Percentiles rank a stretch among this genome's conserved stretches.
phyloP scores from a whole-genome alignment of 176 grass and related monocot species.

The Zizania latifolia region DNA sequence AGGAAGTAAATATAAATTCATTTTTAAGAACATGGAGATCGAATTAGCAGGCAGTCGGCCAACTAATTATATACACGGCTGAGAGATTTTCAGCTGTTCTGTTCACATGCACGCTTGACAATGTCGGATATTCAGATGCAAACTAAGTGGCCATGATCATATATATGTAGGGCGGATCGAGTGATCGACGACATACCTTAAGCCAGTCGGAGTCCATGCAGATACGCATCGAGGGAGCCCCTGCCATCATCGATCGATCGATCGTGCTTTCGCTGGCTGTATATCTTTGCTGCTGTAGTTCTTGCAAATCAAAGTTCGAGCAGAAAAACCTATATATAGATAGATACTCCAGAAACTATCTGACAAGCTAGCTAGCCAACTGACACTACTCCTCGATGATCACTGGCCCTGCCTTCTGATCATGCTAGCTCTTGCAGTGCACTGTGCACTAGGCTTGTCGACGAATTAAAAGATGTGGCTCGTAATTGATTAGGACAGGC shows the following conservation, averaged over 20 bases:
- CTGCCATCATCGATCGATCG: conserved; percentile 43
- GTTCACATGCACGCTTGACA: no score
- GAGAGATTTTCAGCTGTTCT: no score
- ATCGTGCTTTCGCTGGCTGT: not conserved
- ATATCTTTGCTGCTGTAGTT: no score
- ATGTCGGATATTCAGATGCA: no score
- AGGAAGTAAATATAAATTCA: not conserved
- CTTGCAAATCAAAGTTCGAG: not conserved
- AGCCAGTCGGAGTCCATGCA: conserved; percentile 90
- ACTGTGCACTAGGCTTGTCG: not conserved
- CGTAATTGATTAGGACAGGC: not conserved
- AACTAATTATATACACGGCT: no score
- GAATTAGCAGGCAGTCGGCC: no score
- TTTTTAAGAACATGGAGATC: not conserved
- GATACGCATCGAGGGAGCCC: conserved; percentile 63
- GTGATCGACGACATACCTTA: no score
- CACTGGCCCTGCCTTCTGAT: no score
- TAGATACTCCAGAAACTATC: not conserved
- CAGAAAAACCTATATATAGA: no score
- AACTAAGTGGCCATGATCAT: no score
- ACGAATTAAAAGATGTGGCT: not conserved
- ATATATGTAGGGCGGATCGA: no score
- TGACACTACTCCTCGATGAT: not conserved
- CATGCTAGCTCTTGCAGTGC: no score
- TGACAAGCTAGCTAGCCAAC: not conserved